Base-by-base conservation (phyloP, 805 yeast genomes). In the Ogataea populi-albae region DNA sequence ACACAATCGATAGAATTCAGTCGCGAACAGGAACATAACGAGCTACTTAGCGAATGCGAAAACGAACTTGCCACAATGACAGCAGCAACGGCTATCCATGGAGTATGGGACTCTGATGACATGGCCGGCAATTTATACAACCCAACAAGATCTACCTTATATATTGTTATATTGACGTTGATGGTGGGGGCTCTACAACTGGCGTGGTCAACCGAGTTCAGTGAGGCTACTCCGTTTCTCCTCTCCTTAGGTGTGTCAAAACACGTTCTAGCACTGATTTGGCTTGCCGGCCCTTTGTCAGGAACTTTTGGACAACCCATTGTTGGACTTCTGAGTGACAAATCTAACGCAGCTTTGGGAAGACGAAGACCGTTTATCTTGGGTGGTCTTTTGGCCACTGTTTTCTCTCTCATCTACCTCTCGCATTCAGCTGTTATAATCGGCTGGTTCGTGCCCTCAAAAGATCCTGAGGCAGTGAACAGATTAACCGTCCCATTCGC, bases 281-380 rank as follows among this genome's bases (percentile, higher is more conserved):
- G 85, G 86, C 66, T 79, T 16, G 82, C 83, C 1, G 83, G 85
- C 2, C 85, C 86, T 1, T 47, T 77, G 11, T 71, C 80, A 10
- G 85, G 85, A 1, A 66, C 79, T 1, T 44, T 79, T 16, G 81
- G 81, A 0, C 85, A 79, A 54, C 86, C 86, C 0, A 61, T 78
- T 4, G 72, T 78, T 25, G 86, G 86, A 0, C 62, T 75, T 6
- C 48, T 74, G 29, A 73, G 80, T 39, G 86, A 79, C 51, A 66
- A 68, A 37, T 69, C 73, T 23, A 57, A 63, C 37, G 50, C 61
- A 30, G 51, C 47, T 21, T 54, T 57, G 36, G 85, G 85, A 3
- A 62, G 81, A 43, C 53, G 85, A 43, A 57, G 76, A 26, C 81
- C 81, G 2, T 77, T 74, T 43, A 71, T 79, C 37, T 52, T 78